phyloP scores from a whole-genome alignment of 352 stramenopile species.

The Phytopythium montanum region DNA sequence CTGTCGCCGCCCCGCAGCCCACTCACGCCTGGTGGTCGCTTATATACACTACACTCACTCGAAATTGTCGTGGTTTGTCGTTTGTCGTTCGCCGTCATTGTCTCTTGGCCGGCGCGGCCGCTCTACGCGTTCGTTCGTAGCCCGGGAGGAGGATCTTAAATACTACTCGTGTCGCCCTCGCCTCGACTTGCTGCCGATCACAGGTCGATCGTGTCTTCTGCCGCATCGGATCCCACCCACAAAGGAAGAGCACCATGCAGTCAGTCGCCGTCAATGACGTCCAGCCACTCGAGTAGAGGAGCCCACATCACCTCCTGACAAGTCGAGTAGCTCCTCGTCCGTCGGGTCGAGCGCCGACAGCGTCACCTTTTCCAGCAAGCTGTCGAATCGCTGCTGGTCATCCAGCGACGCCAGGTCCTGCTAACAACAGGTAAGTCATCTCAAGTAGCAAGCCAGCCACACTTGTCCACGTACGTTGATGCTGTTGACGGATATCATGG shows the following conservation, averaged over 20 bases:
- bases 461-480: slow-evolving; percentile 23
- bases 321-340: slow-evolving; percentile 51
- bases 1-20: neutral
- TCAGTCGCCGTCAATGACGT: neutral
- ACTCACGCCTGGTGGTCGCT: too few species aligned
- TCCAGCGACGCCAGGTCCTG: slow-evolving; percentile 50
- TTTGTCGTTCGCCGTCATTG: neutral
- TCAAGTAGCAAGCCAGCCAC: neutral
- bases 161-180: slow-evolving; percentile 2
- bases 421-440: slow-evolving; percentile 4
- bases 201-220: slow-evolving; percentile 46
- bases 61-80: too few species aligned
- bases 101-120: neutral
- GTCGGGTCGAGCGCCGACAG: slow-evolving; percentile 58
- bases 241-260: neutral
- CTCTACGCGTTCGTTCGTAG: neutral
- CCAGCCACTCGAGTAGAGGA: neutral
- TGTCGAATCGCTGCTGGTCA: slow-evolving; percentile 60
- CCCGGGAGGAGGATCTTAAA: slow-evolving; percentile 6
- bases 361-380: slow-evolving; percentile 58
- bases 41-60: slow-evolving; percentile 7
- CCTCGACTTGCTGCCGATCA: slow-evolving; percentile 15
- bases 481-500: slow-evolving; percentile 72
- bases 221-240: neutral
- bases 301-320: slow-evolving; percentile 28